Evolutionary conservation across 805 yeast genomes (phyloP).

Genomic region (Barnettozyma sp.): DNA sequence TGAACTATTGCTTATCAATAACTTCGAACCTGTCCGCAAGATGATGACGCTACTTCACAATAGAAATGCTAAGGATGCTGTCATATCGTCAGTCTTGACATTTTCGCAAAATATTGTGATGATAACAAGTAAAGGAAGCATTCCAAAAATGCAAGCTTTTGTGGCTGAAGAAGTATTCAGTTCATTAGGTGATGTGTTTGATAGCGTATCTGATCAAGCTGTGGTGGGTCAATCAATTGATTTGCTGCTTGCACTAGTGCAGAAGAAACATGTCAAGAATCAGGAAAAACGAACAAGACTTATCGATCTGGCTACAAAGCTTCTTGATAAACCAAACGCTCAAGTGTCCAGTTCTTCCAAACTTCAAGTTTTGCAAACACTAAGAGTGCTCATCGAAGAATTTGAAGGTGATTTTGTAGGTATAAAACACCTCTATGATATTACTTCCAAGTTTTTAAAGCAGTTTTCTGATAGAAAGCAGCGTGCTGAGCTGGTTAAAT

Average conservation of each 20-base stretch:
- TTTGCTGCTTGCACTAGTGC: slow-evolving; percentile 43
- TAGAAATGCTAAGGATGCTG: slow-evolving; percentile 59
- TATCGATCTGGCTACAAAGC: slow-evolving; percentile 48
- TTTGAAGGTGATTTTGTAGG: slow-evolving; percentile 48
- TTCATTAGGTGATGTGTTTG: slow-evolving; percentile 43
- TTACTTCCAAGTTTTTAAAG: slow-evolving; percentile 52
- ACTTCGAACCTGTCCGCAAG: slow-evolving; percentile 47
- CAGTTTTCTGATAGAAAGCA: slow-evolving; percentile 52
- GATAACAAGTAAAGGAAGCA: slow-evolving; percentile 36
- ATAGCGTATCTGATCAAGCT: slow-evolving; percentile 32
- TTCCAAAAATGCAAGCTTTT: slow-evolving; percentile 42
- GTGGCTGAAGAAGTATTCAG: slow-evolving; percentile 51
- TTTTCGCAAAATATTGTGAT: slow-evolving; percentile 44
- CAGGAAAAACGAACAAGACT: slow-evolving; percentile 46
- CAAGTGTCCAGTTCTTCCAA: slow-evolving; percentile 48
- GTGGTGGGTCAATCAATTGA: slow-evolving; percentile 48
- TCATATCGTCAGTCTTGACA: slow-evolving; percentile 46
- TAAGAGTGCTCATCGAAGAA: slow-evolving; percentile 47
- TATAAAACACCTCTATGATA: slow-evolving; percentile 41
- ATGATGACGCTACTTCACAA: slow-evolving; percentile 49
- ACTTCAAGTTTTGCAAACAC: slow-evolving; percentile 48
- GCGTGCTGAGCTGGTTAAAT: slow-evolving; percentile 52
- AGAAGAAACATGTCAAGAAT: slow-evolving; percentile 51
- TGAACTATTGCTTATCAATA: slow-evolving; percentile 48
- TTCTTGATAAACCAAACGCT: slow-evolving; percentile 50